Base-by-base conservation (phyloP, 768 basidiomycete species). In the Steccherinum ochraceum region DNA sequence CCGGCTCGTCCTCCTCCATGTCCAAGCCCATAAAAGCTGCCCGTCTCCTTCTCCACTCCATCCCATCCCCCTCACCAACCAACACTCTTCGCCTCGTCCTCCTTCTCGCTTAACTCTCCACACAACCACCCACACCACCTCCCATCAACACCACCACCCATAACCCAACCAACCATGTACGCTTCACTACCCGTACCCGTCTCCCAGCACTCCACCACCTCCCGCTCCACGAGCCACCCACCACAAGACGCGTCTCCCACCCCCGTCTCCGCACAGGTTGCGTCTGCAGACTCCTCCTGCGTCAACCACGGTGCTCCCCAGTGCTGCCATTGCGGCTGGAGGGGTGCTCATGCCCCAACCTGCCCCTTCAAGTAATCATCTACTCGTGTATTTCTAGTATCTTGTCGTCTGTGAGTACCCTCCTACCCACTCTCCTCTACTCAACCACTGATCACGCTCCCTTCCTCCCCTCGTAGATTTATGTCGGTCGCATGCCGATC, bases 261-360 rank as follows among this genome's bases (percentile, higher is more conserved):
- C 59, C 30, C 65, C 19, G 54, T 60, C 24, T 62, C 63, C 55
- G 60, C 7, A 10, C 41, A 43, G 10, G 16, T 16, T 7, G 30
- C 16, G 30, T 35, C 30, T 35, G 40, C 52, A n/a, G n/a, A n/a
- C 58, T 59, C 45, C 55, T 54, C 67, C 45, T 62, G 69, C 27
- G 63, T 72, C 48, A 69, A 79, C 70, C 70, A 74, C 59, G 80
- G 76, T 70, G 72, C 79, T n/a, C 83, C 86, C 53, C 84, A 86
- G 64, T 88, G 86, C 70, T 86, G 83, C 73, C 83, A 86, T 64
- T 88, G 86, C 56, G 84, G 84, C 58, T 83, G 74, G 73, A 80
- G 85, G 58, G 84, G 83, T 35, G 62, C 70, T 13, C 75, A 77
- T 56, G 64, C 79, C 23, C 77, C 80, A 27, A 73, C 70, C 61